Conservation (phyloP, 192 early-diverging fungal genomes). For the Dispira parvispora region DNA sequence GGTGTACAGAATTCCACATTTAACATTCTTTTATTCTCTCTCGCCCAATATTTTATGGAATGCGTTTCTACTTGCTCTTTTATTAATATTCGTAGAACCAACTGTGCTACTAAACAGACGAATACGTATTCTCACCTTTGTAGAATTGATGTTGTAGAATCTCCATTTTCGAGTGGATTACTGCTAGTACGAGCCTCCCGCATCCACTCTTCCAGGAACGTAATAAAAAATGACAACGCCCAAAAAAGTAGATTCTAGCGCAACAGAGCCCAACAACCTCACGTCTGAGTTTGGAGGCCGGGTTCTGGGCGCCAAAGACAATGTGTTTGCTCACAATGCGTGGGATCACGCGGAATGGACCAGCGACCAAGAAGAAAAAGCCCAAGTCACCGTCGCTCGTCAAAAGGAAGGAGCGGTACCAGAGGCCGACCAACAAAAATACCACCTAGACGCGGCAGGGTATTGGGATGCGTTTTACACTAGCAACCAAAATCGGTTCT, state of each 20-base stretch:
- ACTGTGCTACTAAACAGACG: neutral
- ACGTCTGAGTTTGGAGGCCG: constrained; percentile 52
- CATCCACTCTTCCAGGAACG: neutral
- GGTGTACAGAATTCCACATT: too few species aligned
- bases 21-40: too few species aligned
- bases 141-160: too few species aligned
- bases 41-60: too few species aligned
- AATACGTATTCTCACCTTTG: neutral
- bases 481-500: constrained; percentile 73
- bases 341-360: constrained; percentile 95
- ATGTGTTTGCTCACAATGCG: constrained; percentile 83
- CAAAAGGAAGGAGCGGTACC: constrained; percentile 59
- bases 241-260: neutral
- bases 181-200: too few species aligned
- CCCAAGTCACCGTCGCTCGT: constrained; percentile 49
- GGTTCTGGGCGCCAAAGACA: constrained; percentile 45
- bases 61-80: too few species aligned
- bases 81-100: neutral
- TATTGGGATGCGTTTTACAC: constrained; percentile 67
- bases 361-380: constrained; percentile 64
- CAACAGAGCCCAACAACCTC: neutral
- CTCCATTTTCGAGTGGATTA: too few species aligned
- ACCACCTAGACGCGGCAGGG: constrained; percentile 32
- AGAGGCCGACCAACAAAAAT: constrained; percentile 17
- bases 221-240: neutral